Percentiles rank a stretch among this genome's conserved stretches.
These are phyloP conservation scores for Lycium ferocissimum DNA, from an alignment of 257 asterid species.

Conservation along the genomic window DNA sequence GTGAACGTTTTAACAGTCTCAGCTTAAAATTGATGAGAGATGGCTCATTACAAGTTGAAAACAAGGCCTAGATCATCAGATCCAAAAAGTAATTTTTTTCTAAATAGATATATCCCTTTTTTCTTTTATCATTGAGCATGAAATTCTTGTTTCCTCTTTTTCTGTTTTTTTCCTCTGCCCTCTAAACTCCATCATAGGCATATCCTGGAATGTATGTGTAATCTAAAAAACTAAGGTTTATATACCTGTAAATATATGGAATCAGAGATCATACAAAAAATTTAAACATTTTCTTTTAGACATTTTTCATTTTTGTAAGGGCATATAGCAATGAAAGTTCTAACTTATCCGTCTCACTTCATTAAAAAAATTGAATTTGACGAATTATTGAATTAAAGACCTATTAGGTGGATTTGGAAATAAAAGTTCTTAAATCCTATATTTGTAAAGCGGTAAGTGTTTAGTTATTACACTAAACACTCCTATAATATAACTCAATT, in stretches of 20 bases:
- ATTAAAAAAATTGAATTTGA: neutral
- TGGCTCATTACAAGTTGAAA: constrained; percentile 60
- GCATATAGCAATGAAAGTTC: neutral
- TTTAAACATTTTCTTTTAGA: neutral
- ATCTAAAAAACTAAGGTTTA: neutral
- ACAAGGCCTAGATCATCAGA: constrained; percentile 39
- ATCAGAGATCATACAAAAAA: neutral
- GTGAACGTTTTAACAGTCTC: constrained; percentile 72
- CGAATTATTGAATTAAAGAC: neutral
- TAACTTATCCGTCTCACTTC: no score
- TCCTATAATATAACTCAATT: no score
- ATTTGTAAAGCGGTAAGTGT: no score
- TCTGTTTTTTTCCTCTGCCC: neutral
- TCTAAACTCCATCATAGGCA: neutral
- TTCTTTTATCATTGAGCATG: neutral
- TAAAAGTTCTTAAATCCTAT: no score
- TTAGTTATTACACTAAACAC: no score
- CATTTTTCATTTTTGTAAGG: neutral
- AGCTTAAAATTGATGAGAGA: constrained; percentile 75
- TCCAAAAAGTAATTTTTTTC: neutral
- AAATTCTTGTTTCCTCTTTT: neutral
- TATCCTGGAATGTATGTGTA: constrained; percentile 13
- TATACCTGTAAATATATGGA: constrained; percentile 29
- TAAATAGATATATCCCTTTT: neutral
- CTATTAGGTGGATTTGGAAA: no score